A percentile compares a stretch with the other conserved stretches of the same genome.
These are phyloP conservation scores for Wickerhamiella azymoides DNA, from an alignment of 805 yeast species.

Conservation along the genomic window DNA sequence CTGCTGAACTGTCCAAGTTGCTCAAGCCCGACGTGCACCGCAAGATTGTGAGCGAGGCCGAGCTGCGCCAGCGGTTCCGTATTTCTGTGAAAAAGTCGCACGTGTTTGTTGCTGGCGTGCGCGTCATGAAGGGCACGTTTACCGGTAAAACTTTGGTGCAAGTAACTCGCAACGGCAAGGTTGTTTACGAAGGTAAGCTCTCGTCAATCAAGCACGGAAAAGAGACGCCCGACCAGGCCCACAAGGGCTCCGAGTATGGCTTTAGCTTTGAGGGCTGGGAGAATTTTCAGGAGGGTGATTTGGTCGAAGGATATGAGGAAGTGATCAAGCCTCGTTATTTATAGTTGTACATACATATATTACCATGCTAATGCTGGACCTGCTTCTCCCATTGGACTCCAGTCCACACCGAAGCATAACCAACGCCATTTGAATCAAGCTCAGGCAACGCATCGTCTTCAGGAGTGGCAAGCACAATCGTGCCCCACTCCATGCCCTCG, in stretches of 20 bases:
- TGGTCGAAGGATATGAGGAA: slow-evolving; percentile 59
- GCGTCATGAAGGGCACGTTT: slow-evolving; percentile 55
- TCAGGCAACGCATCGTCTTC: slow-evolving; percentile 43
- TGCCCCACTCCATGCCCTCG: slow-evolving; percentile 96
- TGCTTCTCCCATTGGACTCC: slow-evolving; percentile 76
- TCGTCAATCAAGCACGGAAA: slow-evolving; percentile 68
- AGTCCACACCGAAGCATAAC: slow-evolving; percentile 64
- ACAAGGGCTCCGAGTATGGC: slow-evolving; percentile 88
- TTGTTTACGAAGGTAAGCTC: slow-evolving; percentile 44
- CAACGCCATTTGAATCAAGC: slow-evolving; percentile 54
- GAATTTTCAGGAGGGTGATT: slow-evolving; percentile 60
- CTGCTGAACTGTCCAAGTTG: slow-evolving; percentile 42
- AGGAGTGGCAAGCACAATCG: slow-evolving; percentile 72
- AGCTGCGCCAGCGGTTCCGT: slow-evolving; percentile 56
- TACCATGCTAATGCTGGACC: not conserved
- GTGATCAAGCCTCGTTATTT: slow-evolving; percentile 39
- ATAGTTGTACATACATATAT: slow-evolving; percentile 14
- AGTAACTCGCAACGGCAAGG: slow-evolving; percentile 39
- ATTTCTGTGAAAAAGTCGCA: slow-evolving; percentile 41
- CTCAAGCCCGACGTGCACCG: slow-evolving; percentile 55
- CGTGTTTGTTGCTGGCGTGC: slow-evolving; percentile 73
- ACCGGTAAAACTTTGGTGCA: slow-evolving; percentile 44
- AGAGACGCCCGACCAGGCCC: slow-evolving; percentile 62
- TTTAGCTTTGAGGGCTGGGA: slow-evolving; percentile 53
- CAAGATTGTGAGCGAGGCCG: slow-evolving; percentile 52